phyloP scores from a whole-genome alignment of 257 asterid species.

The Solanum raphanifolium region DNA sequence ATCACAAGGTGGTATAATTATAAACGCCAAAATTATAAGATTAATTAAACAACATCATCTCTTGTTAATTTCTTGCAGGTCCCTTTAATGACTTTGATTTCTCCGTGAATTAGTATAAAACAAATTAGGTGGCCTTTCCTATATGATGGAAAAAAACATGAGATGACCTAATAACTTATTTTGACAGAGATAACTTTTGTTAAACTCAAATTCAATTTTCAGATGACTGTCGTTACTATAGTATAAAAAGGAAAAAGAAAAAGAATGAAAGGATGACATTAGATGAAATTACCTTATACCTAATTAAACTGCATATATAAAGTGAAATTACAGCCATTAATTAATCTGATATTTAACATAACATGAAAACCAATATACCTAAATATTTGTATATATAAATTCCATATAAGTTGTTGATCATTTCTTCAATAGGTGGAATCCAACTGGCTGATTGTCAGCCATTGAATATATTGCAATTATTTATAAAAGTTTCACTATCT shows the following conservation, averaged over 20 bases:
- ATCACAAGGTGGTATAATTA: background rate
- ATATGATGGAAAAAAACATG: background rate
- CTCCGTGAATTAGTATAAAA: background rate
- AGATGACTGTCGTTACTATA: background rate
- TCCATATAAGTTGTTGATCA: background rate
- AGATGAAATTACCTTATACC: background rate
- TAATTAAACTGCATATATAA: background rate
- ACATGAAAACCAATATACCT: background rate
- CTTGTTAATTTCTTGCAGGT: background rate
- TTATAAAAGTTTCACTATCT: background rate
- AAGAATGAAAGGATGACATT: background rate
- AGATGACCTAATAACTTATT: background rate
- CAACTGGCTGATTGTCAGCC: background rate
- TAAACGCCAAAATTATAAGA: background rate
- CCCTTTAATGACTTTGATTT: background rate
- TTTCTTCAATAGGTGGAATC: background rate
- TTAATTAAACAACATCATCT: background rate
- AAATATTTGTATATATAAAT: background rate
- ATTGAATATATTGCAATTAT: background rate
- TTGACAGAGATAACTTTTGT: too few species aligned
- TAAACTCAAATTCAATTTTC: background rate
- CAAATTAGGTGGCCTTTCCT: background rate
- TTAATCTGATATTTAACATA: background rate
- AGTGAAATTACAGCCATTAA: background rate
- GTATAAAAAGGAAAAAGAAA: background rate